Evolutionary conservation across 208 protist genomes (phyloP), one percentile per base, ranked within the genome.

Genomic region (Naegleria fowleri): DNA sequence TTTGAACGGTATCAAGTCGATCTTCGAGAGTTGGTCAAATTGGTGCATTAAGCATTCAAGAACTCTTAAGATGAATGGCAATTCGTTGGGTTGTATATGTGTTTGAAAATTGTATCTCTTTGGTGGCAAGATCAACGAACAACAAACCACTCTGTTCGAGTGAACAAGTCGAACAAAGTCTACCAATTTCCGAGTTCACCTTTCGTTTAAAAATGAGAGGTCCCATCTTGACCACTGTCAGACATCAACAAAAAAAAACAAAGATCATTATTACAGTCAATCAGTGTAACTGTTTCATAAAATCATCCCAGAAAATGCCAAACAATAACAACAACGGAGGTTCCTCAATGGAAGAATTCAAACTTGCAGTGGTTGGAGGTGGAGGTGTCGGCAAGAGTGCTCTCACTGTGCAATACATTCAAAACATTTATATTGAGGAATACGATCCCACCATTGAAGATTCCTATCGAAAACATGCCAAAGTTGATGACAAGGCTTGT

Each of bases 381-480:
- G 86, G 58, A n/a, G 86, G 58, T 52, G 86, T 90, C 22, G 86
- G 58, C 29, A 83, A 90, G 55, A 36, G 22, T 43, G 86, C 86
- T 67, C 11, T 15, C 11, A 67, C 11, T 67, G 22, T 67, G 11
- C 22, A 67, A 67, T 67, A 67, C 22, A 67, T 67, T 19, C 95
- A 96, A 76, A 93, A 92, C 16, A 93, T 95, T 90, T 90, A 29
- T 75, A n/a, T 95, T 76, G 48, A 93, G 29, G 86, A 94, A n/a
- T 96, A 95, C 86, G 94, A 96, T 91, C 94, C 95, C 39, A 96
- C 95, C 16, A 95, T 96, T 90, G 95, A 95, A 87, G 95, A 96
- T 89, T 93, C 91, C 36, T 96, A 96, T 88, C 86, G 93, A 22
- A 95, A 96, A 87, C 89, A 94, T 38, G 92, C 95, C 5, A 89